Evolutionary conservation across 176 grass and related monocot species (phyloP).

Genomic region (Alloteropsis semialata): DNA sequence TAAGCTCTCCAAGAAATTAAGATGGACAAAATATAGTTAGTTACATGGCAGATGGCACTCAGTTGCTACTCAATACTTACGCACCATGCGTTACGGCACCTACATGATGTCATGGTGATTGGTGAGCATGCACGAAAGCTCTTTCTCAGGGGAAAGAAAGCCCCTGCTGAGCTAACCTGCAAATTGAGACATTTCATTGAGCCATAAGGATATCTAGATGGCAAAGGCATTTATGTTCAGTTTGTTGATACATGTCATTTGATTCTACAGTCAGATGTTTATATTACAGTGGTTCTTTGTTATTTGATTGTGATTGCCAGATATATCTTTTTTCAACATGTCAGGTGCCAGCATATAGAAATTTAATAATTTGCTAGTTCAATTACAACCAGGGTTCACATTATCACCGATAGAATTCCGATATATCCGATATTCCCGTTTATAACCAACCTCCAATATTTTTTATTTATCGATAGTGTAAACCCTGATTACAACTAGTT

Average conservation of each 20-base stretch:
- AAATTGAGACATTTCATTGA: background rate
- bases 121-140: background rate
- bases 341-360: background rate
- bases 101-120: background rate
- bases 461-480: too few relatives aligned
- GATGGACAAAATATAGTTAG: background rate
- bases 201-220: background rate
- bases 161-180: background rate
- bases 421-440: too few relatives aligned
- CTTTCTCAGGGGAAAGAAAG: too few relatives aligned
- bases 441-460: too few relatives aligned
- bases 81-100: background rate
- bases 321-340: background rate
- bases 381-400: too few relatives aligned
- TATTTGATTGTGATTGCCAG: background rate
- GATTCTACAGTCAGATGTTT: conserved; percentile 22
- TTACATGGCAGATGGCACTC: background rate
- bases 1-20: background rate
- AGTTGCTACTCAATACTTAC: background rate
- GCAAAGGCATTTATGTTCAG: background rate
- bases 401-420: too few relatives aligned
- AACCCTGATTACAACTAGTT: too few relatives aligned
- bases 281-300: background rate
- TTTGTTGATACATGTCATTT: conserved; percentile 31
- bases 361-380: too few relatives aligned